phyloP scores from a whole-genome alignment of 495 filamentous ascomycete genomes.

The Penicillium coprophilum region DNA sequence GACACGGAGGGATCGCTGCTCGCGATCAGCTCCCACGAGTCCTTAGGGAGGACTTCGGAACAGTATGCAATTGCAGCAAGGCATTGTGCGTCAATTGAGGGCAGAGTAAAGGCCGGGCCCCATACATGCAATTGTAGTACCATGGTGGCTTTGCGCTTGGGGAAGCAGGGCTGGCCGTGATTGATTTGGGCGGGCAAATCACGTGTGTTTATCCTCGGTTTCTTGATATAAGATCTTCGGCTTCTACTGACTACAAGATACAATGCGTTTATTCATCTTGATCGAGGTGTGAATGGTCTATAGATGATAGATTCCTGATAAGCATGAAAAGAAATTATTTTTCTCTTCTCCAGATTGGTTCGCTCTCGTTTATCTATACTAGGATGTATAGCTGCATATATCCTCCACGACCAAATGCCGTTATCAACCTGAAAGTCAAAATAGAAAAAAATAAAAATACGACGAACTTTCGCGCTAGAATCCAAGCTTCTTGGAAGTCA shows the following conservation, averaged over 20 bases:
- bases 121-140: slow-evolving; percentile 83
- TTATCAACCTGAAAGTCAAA: background rate
- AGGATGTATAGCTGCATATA: background rate
- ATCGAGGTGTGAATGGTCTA: background rate
- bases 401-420: background rate
- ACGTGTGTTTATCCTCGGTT: slow-evolving; percentile 27
- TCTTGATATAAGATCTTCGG: background rate
- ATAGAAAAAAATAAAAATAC: background rate
- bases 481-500: background rate
- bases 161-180: slow-evolving; percentile 17
- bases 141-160: slow-evolving; percentile 41
- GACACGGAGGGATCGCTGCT: slow-evolving; percentile 72
- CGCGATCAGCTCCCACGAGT: slow-evolving; percentile 72
- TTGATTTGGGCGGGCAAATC: slow-evolving; percentile 25
- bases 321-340: background rate
- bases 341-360: background rate
- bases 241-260: background rate
- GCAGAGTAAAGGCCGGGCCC: slow-evolving; percentile 83
- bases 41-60: slow-evolving; percentile 52
- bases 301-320: background rate
- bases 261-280: background rate
- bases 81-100: slow-evolving; percentile 89
- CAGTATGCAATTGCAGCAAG: slow-evolving; percentile 74
- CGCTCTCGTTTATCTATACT: background rate
- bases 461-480: background rate